A percentile compares a stretch with the other conserved stretches of the same genome.
Evolutionary conservation across 441 rosid genomes (phyloP).

Genomic region (Arabidopsis lyrata): DNA sequence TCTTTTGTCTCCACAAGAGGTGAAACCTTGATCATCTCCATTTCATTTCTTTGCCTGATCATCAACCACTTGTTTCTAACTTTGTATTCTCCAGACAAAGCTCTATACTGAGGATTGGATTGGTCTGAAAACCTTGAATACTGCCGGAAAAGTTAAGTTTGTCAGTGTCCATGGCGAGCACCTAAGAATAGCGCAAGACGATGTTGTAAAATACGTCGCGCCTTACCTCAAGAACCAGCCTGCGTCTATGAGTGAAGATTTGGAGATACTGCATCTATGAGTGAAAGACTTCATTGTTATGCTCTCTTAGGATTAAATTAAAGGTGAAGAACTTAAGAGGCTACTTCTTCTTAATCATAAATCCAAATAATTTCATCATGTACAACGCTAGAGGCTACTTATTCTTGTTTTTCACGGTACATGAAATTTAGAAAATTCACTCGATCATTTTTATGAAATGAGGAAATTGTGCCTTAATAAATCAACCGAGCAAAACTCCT

Average conservation of each 20-base stretch:
- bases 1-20: constrained; percentile 65
- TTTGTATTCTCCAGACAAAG: constrained; percentile 29
- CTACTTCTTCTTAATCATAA: not conserved
- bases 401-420: not conserved
- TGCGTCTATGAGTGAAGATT: not conserved
- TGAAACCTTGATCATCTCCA: constrained; percentile 17
- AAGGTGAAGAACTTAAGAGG: not conserved
- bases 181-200: constrained; percentile 20
- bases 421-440: not conserved
- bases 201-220: constrained; percentile 31
- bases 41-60: not conserved
- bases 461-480: not conserved
- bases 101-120: constrained; percentile 46
- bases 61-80: not conserved
- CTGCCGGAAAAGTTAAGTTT: constrained; percentile 40
- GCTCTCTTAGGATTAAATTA: not conserved
- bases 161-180: constrained; percentile 41
- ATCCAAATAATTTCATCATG: not conserved
- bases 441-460: not conserved
- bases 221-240: constrained; percentile 38
- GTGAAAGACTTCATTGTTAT: not conserved
- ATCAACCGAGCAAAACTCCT: no score
- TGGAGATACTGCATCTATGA: constrained; percentile 7
- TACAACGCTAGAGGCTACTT: constrained; percentile 3
- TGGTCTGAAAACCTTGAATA: constrained; percentile 41